phyloP scores from a whole-genome alignment of 371 early-diverging fungal species.

The Conidiobolus coronatus region DNA sequence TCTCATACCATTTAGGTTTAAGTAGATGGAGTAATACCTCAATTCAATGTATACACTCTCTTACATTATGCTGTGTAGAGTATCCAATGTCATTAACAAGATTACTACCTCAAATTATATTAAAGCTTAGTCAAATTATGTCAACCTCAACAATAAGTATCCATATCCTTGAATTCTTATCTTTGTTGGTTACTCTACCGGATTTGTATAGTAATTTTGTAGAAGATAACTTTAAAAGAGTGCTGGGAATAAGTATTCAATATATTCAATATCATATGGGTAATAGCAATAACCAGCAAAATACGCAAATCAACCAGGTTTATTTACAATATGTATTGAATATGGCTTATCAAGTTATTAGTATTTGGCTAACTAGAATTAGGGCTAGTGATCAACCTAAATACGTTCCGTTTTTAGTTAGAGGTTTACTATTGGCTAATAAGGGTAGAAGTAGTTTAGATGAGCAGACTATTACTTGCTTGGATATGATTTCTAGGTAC shows the following conservation, averaged over 20 bases:
- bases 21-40: conserved; percentile 44
- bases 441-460: conserved; percentile 8
- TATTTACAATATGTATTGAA: conserved; percentile 56
- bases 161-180: conserved; percentile 75
- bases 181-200: conserved; percentile 59
- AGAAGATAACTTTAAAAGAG: conserved; percentile 53
- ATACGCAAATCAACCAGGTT: conserved; percentile 15
- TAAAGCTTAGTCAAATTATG: conserved; percentile 61
- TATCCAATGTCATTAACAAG: conserved; percentile 55
- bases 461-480: conserved; percentile 63
- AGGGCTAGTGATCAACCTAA: conserved; percentile 44
- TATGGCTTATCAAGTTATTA: conserved; percentile 77
- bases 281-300: conserved; percentile 5
- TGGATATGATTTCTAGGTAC: conserved; percentile 81
- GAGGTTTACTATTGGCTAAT: conserved; percentile 34
- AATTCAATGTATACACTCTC: conserved; percentile 57
- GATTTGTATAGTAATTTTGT: conserved; percentile 59
- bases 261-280: conserved; percentile 34
- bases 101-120: conserved; percentile 40
- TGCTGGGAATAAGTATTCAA: conserved; percentile 82
- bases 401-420: conserved; percentile 60
- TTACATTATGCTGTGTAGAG: conserved; percentile 61
- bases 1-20: conserved; percentile 53
- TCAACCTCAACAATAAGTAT: conserved; percentile 56
- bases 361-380: conserved; percentile 65